phyloP scores from a whole-genome alignment of 208 protist genomes.

The Strigomonas galati region DNA sequence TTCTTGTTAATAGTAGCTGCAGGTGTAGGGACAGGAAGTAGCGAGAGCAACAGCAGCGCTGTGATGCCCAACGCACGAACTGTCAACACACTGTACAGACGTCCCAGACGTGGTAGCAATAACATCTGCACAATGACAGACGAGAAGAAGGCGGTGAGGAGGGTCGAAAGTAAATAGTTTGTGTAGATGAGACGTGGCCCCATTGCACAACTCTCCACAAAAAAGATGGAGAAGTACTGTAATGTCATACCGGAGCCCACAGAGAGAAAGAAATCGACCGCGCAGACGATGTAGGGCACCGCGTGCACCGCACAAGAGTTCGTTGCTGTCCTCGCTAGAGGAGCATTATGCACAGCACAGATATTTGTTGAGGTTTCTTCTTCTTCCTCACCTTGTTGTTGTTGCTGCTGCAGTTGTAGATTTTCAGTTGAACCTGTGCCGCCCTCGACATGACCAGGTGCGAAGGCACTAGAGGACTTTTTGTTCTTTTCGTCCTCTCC shows the following conservation, averaged over 20 bases:
- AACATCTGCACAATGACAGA: not conserved
- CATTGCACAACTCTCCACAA: conserved; percentile 19
- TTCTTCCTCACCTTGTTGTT: no score
- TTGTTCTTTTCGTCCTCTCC: no score
- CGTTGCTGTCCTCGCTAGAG: no score
- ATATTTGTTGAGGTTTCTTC: no score
- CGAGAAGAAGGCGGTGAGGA: conserved; percentile 22
- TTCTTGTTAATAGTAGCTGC: not conserved
- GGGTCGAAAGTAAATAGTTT: conserved; percentile 29
- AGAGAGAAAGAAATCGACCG: conserved; percentile 37
- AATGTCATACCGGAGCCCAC: conserved; percentile 55
- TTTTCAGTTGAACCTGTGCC: no score
- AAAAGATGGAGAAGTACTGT: conserved; percentile 45
- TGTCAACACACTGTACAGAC: conserved; percentile 17
- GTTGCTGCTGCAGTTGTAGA: no score
- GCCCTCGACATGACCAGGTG: no score
- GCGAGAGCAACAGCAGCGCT: conserved; percentile 23
- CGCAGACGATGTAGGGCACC: conserved; percentile 49
- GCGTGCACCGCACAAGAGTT: conserved; percentile 12
- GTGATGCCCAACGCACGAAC: conserved; percentile 35
- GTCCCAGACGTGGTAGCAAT: no score
- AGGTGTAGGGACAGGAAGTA: not conserved
- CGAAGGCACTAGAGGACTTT: no score
- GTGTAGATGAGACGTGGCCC: conserved; percentile 24
- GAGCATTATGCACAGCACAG: no score